Conservation (phyloP, 331 rosid species). For the Quercus lobata region DNA sequence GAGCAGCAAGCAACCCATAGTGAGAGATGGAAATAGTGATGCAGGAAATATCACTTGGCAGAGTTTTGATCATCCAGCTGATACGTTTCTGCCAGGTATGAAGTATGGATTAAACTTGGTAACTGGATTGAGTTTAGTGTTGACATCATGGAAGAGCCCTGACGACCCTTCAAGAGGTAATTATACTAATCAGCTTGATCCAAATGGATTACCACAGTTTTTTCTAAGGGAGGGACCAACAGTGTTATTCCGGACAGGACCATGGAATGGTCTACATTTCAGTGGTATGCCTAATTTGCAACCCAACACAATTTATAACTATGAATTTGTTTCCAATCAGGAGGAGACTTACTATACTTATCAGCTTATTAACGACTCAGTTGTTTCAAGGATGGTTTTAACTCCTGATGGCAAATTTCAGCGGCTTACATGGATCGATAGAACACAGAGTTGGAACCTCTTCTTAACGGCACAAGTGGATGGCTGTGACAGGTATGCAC, state of each 20-base stretch:
- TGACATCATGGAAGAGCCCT: slow-evolving; percentile 37
- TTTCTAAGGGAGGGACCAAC: not conserved
- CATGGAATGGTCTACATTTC: slow-evolving; percentile 21
- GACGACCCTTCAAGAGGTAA: slow-evolving; percentile 25
- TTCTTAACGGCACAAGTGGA: not conserved
- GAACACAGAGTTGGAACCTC: not conserved
- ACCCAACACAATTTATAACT: not conserved
- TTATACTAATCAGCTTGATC: slow-evolving; percentile 3
- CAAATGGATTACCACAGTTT: slow-evolving; percentile 13
- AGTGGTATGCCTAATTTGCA: not conserved
- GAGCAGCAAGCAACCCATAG: not conserved
- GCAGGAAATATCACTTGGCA: slow-evolving; percentile 20
- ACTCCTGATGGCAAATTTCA: not conserved
- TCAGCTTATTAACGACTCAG: not conserved
- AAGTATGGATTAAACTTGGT: slow-evolving; percentile 22
- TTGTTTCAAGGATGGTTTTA: not conserved
- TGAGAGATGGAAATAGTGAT: not conserved
- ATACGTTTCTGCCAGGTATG: slow-evolving; percentile 32
- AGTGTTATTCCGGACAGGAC: not conserved
- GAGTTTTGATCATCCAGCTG: slow-evolving; percentile 38
- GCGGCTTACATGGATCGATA: not conserved
- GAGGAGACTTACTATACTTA: slow-evolving; percentile 11
- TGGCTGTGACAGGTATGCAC: slow-evolving; percentile 12
- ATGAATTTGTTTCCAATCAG: not conserved
- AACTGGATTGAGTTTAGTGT: slow-evolving; percentile 7